Evolutionary conservation across 1,139 yeast species (phyloP).

Genomic region (Kodamaea plutei): DNA sequence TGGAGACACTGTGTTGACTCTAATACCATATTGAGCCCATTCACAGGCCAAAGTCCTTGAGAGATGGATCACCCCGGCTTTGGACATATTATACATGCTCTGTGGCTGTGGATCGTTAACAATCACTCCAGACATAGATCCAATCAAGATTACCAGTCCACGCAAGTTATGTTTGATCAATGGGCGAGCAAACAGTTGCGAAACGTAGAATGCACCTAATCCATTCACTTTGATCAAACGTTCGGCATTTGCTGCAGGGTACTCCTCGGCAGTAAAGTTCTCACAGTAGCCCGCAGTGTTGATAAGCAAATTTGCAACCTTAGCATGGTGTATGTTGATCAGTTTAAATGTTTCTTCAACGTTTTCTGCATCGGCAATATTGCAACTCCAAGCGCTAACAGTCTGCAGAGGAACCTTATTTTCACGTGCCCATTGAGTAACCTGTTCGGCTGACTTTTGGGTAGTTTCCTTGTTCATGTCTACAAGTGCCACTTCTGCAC

Average conservation of each 20-base stretch:
- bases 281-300: conserved; percentile 87
- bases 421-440: conserved; percentile 51
- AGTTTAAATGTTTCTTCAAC: conserved; percentile 53
- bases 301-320: conserved; percentile 60
- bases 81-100: conserved; percentile 49
- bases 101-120: conserved; percentile 52
- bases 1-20: conserved; percentile 46
- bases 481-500: conserved; percentile 68
- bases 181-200: conserved; percentile 60
- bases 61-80: conserved; percentile 49
- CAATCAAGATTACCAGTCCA: conserved; percentile 44
- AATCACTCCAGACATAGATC: conserved; percentile 48
- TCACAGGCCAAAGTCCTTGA: conserved; percentile 48
- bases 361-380: conserved; percentile 61
- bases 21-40: conserved; percentile 49
- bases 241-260: conserved; percentile 69
- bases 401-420: conserved; percentile 17
- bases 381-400: conserved; percentile 71
- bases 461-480: conserved; percentile 64
- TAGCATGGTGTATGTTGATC: conserved; percentile 55
- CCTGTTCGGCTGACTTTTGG: conserved; percentile 57
- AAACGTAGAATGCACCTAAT: conserved; percentile 69
- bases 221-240: conserved; percentile 68
- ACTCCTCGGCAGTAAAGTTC: conserved; percentile 72
- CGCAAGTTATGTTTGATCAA: conserved; percentile 54